phyloP scores from a whole-genome alignment of 768 basidiomycete genomes.

The Tephrocybe sp. region DNA sequence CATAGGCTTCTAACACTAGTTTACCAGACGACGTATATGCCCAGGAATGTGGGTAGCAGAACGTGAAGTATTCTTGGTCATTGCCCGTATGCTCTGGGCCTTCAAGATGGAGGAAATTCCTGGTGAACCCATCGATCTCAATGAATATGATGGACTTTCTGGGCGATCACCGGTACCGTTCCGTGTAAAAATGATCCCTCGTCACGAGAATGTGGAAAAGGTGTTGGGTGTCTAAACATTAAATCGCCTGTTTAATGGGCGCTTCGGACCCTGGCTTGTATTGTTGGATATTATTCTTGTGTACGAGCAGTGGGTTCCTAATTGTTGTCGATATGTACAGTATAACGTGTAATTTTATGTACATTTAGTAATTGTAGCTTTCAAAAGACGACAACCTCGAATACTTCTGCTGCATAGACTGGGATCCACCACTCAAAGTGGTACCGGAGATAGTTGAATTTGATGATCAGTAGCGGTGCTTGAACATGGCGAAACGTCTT shows the following conservation, averaged over 20 bases:
- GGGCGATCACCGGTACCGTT: constrained; percentile 45
- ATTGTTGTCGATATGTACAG: neutral
- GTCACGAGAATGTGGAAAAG: constrained; percentile 27
- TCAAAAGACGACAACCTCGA: neutral
- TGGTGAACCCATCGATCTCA: constrained; percentile 40
- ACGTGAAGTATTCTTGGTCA: constrained; percentile 41
- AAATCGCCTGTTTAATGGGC: neutral
- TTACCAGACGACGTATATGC: constrained; percentile 35
- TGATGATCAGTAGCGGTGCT: too few species aligned
- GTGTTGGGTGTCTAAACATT: constrained; percentile 16
- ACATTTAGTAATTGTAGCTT: neutral
- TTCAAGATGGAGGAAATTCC: constrained; percentile 41
- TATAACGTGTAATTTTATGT: constrained; percentile 3
- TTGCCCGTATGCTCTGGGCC: constrained; percentile 47
- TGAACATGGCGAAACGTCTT: too few species aligned
- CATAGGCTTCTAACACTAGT: neutral
- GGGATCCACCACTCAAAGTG: too few species aligned
- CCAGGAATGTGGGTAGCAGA: constrained; percentile 45
- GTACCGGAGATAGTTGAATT: too few species aligned
- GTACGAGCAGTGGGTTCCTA: neutral
- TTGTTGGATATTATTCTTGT: constrained; percentile 3
- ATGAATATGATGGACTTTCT: constrained; percentile 46
- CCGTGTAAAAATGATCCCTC: constrained; percentile 30
- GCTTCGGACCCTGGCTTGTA: neutral
- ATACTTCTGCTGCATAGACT: neutral